Percentiles rank a stretch among this genome's conserved stretches.
These are phyloP conservation scores for Sarocladium oryzae DNA, from an alignment of 2,329 filamentous ascomycete genomes.

Conservation along the genomic window DNA sequence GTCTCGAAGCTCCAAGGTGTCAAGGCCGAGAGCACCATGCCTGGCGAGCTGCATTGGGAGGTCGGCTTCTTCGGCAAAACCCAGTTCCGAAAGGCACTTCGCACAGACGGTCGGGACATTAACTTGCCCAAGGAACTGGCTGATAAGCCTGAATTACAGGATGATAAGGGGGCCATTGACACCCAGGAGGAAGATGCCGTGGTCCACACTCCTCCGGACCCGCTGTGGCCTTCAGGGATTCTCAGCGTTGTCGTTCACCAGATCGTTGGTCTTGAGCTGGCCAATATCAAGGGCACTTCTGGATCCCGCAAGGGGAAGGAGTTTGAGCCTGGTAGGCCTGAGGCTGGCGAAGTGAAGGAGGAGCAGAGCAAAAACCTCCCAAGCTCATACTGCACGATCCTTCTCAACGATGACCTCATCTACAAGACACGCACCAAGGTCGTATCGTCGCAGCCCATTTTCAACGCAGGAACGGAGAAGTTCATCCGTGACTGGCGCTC, in stretches of 20 bases:
- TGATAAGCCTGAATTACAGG: conserved; percentile 70
- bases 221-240: conserved; percentile 90
- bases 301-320: conserved; percentile 79
- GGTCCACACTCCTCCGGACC: conserved; percentile 84
- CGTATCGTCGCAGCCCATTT: conserved; percentile 89
- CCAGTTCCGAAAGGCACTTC: conserved; percentile 73
- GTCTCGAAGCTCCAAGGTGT: conserved; percentile 76
- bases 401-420: conserved; percentile 80
- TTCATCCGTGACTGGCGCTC: conserved; percentile 94
- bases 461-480: conserved; percentile 90
- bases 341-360: conserved; percentile 78
- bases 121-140: conserved; percentile 67
- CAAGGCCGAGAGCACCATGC: conserved; percentile 81
- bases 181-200: conserved; percentile 73
- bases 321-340: conserved; percentile 77
- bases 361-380: conserved; percentile 75
- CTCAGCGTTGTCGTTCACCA: conserved; percentile 85
- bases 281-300: conserved; percentile 78
- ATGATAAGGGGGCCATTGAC: conserved; percentile 68
- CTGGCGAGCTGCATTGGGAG: conserved; percentile 91
- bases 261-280: conserved; percentile 90
- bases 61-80: conserved; percentile 93
- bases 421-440: conserved; percentile 96
- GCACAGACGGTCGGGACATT: conserved; percentile 80
- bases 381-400: conserved; percentile 88